These are phyloP conservation scores for Peronosclerospora sorghi DNA, from an alignment of 352 stramenopile genomes.

Conservation along the genomic window DNA sequence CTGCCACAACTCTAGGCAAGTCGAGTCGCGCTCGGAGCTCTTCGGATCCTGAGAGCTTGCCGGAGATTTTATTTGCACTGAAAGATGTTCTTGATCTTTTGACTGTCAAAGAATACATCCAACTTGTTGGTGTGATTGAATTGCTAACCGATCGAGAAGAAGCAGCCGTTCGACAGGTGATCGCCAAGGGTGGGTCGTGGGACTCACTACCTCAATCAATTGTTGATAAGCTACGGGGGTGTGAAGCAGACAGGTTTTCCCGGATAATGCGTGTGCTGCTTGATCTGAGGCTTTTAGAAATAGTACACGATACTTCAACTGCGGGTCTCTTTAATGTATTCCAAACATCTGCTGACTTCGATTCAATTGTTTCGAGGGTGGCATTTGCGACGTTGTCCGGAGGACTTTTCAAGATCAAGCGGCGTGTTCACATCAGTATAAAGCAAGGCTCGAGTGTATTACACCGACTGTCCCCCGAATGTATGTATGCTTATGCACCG, in stretches of 20 bases:
- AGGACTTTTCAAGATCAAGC: slow-evolving; percentile 47
- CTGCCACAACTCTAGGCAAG: background rate
- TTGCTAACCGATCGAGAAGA: slow-evolving; percentile 56
- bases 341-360: slow-evolving; percentile 50
- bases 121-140: slow-evolving; percentile 57
- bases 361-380: slow-evolving; percentile 64
- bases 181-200: slow-evolving; percentile 39
- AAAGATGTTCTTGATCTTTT: slow-evolving; percentile 63
- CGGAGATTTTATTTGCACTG: slow-evolving; percentile 39
- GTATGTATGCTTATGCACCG: slow-evolving; percentile 54
- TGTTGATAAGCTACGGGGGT: slow-evolving; percentile 46
- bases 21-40: background rate
- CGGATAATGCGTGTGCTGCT: slow-evolving; percentile 60
- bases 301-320: slow-evolving; percentile 49
- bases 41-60: background rate
- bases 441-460: slow-evolving; percentile 47
- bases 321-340: slow-evolving; percentile 43
- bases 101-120: slow-evolving; percentile 57
- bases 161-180: slow-evolving; percentile 32
- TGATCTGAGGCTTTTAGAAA: slow-evolving; percentile 49
- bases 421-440: slow-evolving; percentile 35
- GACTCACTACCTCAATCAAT: slow-evolving; percentile 25
- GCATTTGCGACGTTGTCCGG: slow-evolving; percentile 63
- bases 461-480: slow-evolving; percentile 33
- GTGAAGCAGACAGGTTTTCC: slow-evolving; percentile 62